Conservation (phyloP, 768 basidiomycete genomes). For the Cytidiella melzeri region DNA sequence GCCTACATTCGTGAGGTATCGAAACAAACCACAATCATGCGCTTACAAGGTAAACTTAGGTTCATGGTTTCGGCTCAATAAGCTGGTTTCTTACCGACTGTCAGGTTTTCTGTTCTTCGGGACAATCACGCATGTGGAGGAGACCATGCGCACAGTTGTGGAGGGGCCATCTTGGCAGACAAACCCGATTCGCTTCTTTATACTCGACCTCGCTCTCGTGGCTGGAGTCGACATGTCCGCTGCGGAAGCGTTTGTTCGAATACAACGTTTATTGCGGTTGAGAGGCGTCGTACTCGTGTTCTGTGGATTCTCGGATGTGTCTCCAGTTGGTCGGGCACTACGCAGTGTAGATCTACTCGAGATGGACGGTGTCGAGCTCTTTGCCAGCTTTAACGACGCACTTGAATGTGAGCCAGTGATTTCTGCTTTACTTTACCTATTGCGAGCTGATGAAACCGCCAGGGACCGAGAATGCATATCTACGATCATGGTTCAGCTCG, state of each 20-base stretch:
- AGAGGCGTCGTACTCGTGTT: constrained; percentile 83
- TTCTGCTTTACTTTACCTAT: background rate
- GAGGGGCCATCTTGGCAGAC: constrained; percentile 63
- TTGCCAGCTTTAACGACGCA: constrained; percentile 79
- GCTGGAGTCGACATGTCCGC: constrained; percentile 92
- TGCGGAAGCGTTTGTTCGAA: constrained; percentile 89
- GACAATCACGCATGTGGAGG: constrained; percentile 87
- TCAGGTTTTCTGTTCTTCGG: constrained; percentile 87
- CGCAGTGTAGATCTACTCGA: constrained; percentile 74
- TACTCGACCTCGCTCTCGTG: constrained; percentile 82
- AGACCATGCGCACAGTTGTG: constrained; percentile 71
- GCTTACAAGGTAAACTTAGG: constrained; percentile 80
- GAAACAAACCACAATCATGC: constrained; percentile 82
- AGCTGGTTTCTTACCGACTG: no score
- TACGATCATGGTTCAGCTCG: constrained; percentile 71
- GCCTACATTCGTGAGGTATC: constrained; percentile 91
- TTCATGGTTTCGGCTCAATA: constrained; percentile 3
- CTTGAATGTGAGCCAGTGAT: constrained; percentile 69
- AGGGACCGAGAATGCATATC: constrained; percentile 95
- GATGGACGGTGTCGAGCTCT: constrained; percentile 74
- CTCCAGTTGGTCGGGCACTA: constrained; percentile 65
- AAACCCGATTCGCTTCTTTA: constrained; percentile 82
- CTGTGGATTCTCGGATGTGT: constrained; percentile 69
- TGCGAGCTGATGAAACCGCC: constrained; percentile 16
- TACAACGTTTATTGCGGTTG: constrained; percentile 73